These are phyloP conservation scores for Aspergillus incahuasiensis DNA, from an alignment of 495 filamentous ascomycete genomes.

Conservation along the genomic window DNA sequence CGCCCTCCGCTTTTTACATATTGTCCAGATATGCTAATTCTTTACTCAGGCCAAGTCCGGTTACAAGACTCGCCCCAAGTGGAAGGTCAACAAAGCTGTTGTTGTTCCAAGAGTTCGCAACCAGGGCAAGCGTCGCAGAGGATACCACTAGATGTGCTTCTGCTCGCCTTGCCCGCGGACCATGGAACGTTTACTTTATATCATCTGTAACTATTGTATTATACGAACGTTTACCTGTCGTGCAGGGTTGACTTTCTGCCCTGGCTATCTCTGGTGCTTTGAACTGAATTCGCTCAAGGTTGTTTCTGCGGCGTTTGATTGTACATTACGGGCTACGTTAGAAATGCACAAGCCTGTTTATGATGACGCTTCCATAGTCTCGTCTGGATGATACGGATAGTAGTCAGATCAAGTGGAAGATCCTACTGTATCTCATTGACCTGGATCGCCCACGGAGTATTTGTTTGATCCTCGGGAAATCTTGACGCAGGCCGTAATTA, in stretches of 20 bases:
- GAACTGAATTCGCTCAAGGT: not conserved
- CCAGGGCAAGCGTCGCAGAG: constrained; percentile 63
- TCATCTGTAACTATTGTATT: constrained; percentile 20
- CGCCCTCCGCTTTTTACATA: constrained; percentile 9
- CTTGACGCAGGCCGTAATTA: not conserved
- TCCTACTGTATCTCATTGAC: no score
- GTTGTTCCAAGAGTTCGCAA: constrained; percentile 70
- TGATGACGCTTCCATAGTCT: not conserved
- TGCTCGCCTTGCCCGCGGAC: not conserved
- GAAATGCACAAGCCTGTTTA: not conserved
- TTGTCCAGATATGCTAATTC: constrained; percentile 13
- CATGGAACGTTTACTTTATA: not conserved
- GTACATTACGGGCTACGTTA: constrained; percentile 16
- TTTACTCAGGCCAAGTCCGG: constrained; percentile 77
- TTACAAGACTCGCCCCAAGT: constrained; percentile 83
- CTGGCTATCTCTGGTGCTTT: not conserved
- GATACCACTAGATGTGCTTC: constrained; percentile 33
- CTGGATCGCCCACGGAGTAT: not conserved
- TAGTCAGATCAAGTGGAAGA: no score
- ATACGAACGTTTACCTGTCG: constrained; percentile 24
- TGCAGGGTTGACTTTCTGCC: not conserved
- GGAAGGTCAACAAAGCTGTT: constrained; percentile 77
- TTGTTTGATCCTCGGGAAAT: not conserved
- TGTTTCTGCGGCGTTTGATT: constrained; percentile 18
- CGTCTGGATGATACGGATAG: not conserved